A percentile compares a stretch with the other conserved stretches of the same genome.
phyloP scores from a whole-genome alignment of 1,284 basidiomycete species.

The Ceratobasidium sp. region DNA sequence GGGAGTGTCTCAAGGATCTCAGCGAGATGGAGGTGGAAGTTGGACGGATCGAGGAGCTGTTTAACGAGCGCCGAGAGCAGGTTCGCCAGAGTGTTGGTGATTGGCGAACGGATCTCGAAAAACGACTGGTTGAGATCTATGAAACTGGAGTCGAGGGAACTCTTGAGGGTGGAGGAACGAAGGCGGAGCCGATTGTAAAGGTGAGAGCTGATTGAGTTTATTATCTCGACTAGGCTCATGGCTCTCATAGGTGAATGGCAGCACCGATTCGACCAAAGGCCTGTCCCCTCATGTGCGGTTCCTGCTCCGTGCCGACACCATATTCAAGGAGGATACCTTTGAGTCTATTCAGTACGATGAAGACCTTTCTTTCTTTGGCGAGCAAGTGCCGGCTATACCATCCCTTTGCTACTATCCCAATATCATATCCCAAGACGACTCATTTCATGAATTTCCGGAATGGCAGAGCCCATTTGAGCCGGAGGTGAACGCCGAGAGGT shows the following conservation, averaged over 20 bases:
- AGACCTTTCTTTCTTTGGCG: no score
- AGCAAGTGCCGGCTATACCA: no score
- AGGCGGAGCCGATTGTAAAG: no score
- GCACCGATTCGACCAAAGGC: background rate
- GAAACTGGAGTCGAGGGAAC: no score
- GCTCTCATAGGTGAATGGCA: background rate
- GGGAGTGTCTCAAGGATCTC: background rate
- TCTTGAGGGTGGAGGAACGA: no score
- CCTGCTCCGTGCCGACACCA: constrained; percentile 8
- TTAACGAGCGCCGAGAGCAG: background rate
- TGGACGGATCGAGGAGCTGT: background rate
- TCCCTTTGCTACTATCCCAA: no score
- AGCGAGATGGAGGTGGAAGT: background rate
- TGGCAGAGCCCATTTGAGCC: no score
- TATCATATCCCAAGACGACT: no score
- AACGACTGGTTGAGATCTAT: background rate
- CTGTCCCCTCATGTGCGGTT: background rate
- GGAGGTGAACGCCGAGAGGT: no score
- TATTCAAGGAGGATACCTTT: background rate
- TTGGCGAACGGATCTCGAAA: background rate
- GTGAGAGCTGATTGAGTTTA: no score
- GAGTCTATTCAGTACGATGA: background rate
- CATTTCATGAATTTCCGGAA: no score
- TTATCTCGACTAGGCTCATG: no score
- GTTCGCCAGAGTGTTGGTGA: background rate